Base-by-base conservation (phyloP, 169 alveolate species). In the Cytauxzoon felis region DNA sequence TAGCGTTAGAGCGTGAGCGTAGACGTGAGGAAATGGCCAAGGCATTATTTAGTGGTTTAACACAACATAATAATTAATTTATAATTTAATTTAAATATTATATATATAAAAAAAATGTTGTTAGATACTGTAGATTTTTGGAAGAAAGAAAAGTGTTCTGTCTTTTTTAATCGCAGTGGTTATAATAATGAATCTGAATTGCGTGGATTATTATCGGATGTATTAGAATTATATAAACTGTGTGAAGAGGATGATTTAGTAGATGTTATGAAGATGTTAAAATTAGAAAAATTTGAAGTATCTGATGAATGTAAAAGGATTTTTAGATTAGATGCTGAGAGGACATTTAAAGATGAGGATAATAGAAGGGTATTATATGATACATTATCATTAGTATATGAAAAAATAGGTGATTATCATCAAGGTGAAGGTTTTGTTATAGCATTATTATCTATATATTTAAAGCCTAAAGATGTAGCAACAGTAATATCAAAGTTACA, bases 361-460 rank as follows among this genome's bases (percentile, higher is more conserved):
- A 41, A 78, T 76, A 58, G 87, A 34, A 54, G 34, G 5, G 29
- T 45, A 16, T 38, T 87, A 30, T 72, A 67, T 29, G 49, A 64
- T 29, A 87, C 56, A 24, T 58, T 87, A 29, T 72, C 64, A 21
- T 48, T 63, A 19, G 82, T 81, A 29, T 87, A 61, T 65, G 78
- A 68, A 32, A 70, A 73, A 47, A 56, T 80, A 34, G 88, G 88
- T 36, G 90, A 87, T 69, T 87, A 87, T 66, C 92, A 87, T 71
- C 92, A 87, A 70, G 92, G 92, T 13, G 78, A 81, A 43, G 87
- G 90, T 23, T 87, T 87, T 33, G 76, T 87, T 13, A 73, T 84
- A 13, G 87, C 92, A 18, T 80, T 81, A 53, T 63, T 87, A 19
- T 73, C 82, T 43, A 65, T 87, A 50, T 87, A 73, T 48, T 40